Base-by-base conservation (phyloP, 495 filamentous ascomycete species). In the Clavariopsis aquatica region DNA sequence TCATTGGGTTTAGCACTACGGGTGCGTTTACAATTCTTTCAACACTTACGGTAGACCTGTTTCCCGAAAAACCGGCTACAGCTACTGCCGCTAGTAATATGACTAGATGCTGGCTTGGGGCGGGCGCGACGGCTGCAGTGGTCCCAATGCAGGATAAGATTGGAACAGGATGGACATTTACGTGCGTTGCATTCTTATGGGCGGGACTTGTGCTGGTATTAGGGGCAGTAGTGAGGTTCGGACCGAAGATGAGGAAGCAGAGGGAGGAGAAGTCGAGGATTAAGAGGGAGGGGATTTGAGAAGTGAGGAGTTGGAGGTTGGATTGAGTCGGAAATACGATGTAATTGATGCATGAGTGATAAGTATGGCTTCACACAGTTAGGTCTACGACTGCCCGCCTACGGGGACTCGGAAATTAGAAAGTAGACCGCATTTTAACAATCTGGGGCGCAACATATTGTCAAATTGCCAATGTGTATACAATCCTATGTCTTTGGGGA, bases 11-110 rank as follows among this genome's bases (percentile, higher is more conserved):
- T 23, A 72, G 78, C 0, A 63, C 86, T n/a, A 85, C 82, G 0
- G 84, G 81, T 0, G 75, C 82, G 0, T 84, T 84, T 65, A 87
- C 83, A 43, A 81, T 55, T 6, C 49, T 75, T 41, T 60, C 77
- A 57, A 83, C 83, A 0, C 73, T 92, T 60, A 71, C 90, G 20
- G 80, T 90, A 0, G 89, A 92, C 67, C 74, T 91, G 5, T 85
- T 86, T 60, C 83, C 83, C 0, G 79, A 75, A 0, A 79, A 78
- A 13, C 84, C 88, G 0, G 83, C 82, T 0, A 83, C 87, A 0
- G 87, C 87, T 0, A 85, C 87, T 2, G 89, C 89, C 2, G 85
- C 87, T 10, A 88, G 85, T 61, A 91, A 91, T 68, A 72, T 92
- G 15, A 81, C 82, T 0, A 77, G 89, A 7, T 91, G 87, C 68